Base-by-base conservation (phyloP, 2,329 filamentous ascomycete species). In the Xylaria multiplex region DNA sequence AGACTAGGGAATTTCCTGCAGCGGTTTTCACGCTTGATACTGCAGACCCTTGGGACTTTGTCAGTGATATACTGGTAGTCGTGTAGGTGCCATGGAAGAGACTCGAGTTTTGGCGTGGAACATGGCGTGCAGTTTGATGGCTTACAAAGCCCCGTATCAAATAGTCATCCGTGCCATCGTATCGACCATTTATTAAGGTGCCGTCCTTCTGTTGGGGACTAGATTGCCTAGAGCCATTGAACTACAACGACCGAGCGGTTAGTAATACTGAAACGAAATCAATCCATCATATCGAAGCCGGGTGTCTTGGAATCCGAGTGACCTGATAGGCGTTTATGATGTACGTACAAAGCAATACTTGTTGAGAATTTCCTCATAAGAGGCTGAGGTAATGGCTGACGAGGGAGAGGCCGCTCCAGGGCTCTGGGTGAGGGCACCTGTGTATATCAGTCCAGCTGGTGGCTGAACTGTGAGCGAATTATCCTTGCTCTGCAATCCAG, bases 331-430 rank as follows among this genome's bases (percentile, higher is more conserved):
- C 55, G 58, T 62, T 42, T 54, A 43, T 55, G 80, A 80, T 77
- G 86, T 86, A 97, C 95, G 89, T 95, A 97, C 95, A 88, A 98
- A 99, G 86, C 96, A 99, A 86, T 97, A 99, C 84, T 97, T 97
- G 84, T 97, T 94, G 80, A 99, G 91, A 71, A 99, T 87, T 81
- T 99, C 96, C 81, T 96, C 93, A 79, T 99, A 98, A 66, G 95
- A 94, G 67, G 93, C 90, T 70, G 93, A 96, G 67, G 94, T 88
- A 71, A 97, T 90, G 55, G 81, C 72, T 70, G 75, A 70, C 11
- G 80, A 78, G 83, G 84, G 77, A 76, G 86, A 83, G 81, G 86
- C 76, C 79, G 87, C 77, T 64, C 81, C 81, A 67, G 79, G 75
- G 60, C 79, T 69, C 58, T 52, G 53, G 27, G 53, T 19, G 52